Evolutionary conservation across 75 land plant genomes (phyloP).

Genomic region (Pinus albicaulis): DNA sequence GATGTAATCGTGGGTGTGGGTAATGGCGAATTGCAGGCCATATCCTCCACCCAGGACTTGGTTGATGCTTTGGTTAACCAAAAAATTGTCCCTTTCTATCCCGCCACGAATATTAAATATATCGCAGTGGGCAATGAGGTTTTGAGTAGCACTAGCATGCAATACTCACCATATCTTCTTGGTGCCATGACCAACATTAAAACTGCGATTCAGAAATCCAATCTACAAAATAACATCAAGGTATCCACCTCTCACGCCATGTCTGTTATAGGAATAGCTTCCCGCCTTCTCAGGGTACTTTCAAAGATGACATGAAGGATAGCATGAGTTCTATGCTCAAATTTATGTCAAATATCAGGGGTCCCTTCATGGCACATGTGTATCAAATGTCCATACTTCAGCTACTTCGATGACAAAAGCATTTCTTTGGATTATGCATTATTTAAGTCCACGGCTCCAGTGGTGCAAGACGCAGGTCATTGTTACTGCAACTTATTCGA

Average conservation of each 20-base stretch:
- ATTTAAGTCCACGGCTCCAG: too few species aligned
- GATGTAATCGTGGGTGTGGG: constrained; percentile 13
- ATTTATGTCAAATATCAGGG: too few species aligned
- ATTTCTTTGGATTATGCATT: too few species aligned
- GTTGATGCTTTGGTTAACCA: neutral
- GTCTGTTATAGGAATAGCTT: neutral
- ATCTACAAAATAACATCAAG: constrained; percentile 14
- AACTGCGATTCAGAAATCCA: neutral
- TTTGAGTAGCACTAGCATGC: neutral
- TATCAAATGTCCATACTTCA: too few species aligned
- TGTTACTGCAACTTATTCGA: too few species aligned
- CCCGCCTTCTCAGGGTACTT: too few species aligned
- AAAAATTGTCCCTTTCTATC: neutral
- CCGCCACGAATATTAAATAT: constrained; percentile 1
- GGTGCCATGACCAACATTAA: constrained; percentile 52
- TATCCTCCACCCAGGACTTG: neutral
- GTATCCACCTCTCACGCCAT: constrained; percentile 37
- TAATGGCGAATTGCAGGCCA: neutral
- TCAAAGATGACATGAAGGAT: too few species aligned
- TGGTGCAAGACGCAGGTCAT: too few species aligned
- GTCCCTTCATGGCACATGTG: too few species aligned
- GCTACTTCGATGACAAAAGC: too few species aligned
- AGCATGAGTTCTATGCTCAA: too few species aligned
- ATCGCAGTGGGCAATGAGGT: constrained; percentile 4
- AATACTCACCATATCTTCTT: constrained; percentile 16